Base-by-base conservation (phyloP, 331 rosid genomes). In the Stylosanthes scabra region DNA sequence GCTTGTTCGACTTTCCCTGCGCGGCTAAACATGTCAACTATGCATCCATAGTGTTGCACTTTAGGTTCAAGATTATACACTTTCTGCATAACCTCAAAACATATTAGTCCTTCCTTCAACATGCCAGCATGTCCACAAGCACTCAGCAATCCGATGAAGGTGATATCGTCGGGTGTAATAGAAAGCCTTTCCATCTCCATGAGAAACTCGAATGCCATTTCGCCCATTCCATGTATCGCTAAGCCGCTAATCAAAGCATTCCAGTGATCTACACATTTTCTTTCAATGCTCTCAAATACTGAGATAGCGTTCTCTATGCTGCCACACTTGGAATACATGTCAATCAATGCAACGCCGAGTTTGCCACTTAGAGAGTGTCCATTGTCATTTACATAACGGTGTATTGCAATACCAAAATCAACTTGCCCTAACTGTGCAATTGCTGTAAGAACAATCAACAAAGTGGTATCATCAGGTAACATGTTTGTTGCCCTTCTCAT, bases 251-350 rank as follows among this genome's bases (percentile, higher is more conserved):
- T 89, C 83, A 89, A 66, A 52, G 93, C 95, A 67, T 89, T 89
- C 93, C 96, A 91, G 67, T 91, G 95, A 85, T 89, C 95, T 29
- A 91, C 83, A 7, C 74, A 66, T 80, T 80, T 91, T 54, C 72
- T 64, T 4, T 87, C 87, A 7, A 80, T 68, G 42, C 71, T 60
- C 78, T 75, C 83, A 50, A 91, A 91, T 63, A 91, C 90, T 34
- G 74, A 70, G 59, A 76, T 63, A 27, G 97, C 92, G 8, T 70
- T 59, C 71, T 84, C 87, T 50, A 87, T 80, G 75, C 88, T 88
- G 29, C 97, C 92, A 52, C 95, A 88, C 78, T 91, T 89, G 1
- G 95, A 85, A 34, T 87, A 89, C 97, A 91, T 91, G 77, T 87
- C 89, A 63, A 89, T 87, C 1, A 91, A 74, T 2, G 88, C 85